These are phyloP conservation scores for Sarcomyxa edulis DNA, from an alignment of 768 basidiomycete genomes.

Conservation along the genomic window DNA sequence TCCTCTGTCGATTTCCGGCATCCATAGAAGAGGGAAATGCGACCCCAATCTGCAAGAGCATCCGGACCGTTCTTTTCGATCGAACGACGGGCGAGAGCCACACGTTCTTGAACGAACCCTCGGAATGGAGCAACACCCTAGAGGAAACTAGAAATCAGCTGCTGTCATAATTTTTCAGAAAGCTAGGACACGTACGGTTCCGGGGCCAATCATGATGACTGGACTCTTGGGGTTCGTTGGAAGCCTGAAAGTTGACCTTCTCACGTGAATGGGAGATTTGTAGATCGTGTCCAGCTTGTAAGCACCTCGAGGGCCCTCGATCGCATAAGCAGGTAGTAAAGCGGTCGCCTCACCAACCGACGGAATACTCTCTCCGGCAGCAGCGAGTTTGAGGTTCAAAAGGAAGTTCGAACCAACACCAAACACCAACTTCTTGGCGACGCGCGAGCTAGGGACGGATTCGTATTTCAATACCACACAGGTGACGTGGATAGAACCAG, in stretches of 20 bases:
- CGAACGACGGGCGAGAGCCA: slow-evolving; percentile 91
- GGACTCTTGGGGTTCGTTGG: slow-evolving; percentile 98
- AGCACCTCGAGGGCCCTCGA: slow-evolving; percentile 86
- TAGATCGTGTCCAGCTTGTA: slow-evolving; percentile 69
- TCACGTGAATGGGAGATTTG: slow-evolving; percentile 90
- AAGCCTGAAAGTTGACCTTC: slow-evolving; percentile 93
- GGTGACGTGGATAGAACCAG: slow-evolving; percentile 90
- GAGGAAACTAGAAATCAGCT: slow-evolving; percentile 8
- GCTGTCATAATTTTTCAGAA: slow-evolving; percentile 4
- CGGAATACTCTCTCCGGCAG: slow-evolving; percentile 51
- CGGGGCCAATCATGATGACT: slow-evolving; percentile 98
- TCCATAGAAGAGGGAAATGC: slow-evolving; percentile 92
- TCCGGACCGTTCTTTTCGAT: slow-evolving; percentile 94
- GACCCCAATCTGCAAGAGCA: slow-evolving; percentile 93
- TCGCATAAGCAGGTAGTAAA: slow-evolving; percentile 66
- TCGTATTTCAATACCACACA: slow-evolving; percentile 94
- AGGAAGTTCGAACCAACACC: slow-evolving; percentile 96
- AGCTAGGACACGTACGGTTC: slow-evolving; percentile 64
- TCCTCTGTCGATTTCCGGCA: slow-evolving; percentile 88
- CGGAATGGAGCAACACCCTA: slow-evolving; percentile 99
- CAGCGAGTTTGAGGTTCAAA: slow-evolving; percentile 82
- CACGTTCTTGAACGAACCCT: slow-evolving; percentile 96
- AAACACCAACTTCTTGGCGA: slow-evolving; percentile 64
- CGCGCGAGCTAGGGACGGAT: slow-evolving; percentile 47
- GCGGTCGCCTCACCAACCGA: slow-evolving; percentile 28